Conservation (phyloP, 2,329 filamentous ascomycete genomes). For the Leptoxyphium fumago region DNA sequence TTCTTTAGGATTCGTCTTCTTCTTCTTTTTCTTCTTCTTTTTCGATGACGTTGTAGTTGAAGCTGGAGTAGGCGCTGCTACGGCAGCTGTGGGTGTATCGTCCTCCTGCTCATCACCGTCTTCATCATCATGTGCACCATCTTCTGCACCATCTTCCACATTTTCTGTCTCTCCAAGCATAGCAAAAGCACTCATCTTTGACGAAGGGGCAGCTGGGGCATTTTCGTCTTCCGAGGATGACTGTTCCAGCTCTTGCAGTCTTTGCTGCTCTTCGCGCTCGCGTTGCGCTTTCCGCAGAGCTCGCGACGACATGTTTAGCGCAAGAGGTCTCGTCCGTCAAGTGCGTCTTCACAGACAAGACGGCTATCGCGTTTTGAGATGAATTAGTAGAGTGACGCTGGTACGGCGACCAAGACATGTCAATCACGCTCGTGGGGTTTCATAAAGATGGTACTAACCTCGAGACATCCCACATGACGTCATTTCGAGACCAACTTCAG, state of each 20-base stretch:
- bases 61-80: slow-evolving; percentile 20
- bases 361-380: too few species aligned
- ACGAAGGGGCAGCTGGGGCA: slow-evolving; percentile 8
- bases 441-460: too few species aligned
- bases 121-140: slow-evolving; percentile 23
- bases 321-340: too few species aligned
- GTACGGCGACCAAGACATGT: too few species aligned
- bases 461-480: too few species aligned
- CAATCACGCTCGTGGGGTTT: too few species aligned
- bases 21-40: slow-evolving; percentile 39
- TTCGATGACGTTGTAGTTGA: slow-evolving; percentile 17
- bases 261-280: slow-evolving; percentile 43
- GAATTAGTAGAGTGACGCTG: too few species aligned
- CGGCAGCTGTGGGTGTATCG: slow-evolving; percentile 2
- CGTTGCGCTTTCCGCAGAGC: slow-evolving; percentile 50
- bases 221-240: slow-evolving; percentile 26
- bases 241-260: slow-evolving; percentile 22
- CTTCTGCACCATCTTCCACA: slow-evolving; percentile 22
- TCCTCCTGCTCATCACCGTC: slow-evolving; percentile 17
- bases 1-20: slow-evolving; percentile 42
- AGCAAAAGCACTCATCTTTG: slow-evolving; percentile 32
- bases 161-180: slow-evolving; percentile 29
- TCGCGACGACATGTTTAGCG: slow-evolving; percentile 43
- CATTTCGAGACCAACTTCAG: too few species aligned
- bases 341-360: too few species aligned